Percentiles rank a stretch among this genome's conserved stretches.
These are phyloP conservation scores for Pythium diclinum DNA, from an alignment of 352 stramenopile species.

Conservation along the genomic window DNA sequence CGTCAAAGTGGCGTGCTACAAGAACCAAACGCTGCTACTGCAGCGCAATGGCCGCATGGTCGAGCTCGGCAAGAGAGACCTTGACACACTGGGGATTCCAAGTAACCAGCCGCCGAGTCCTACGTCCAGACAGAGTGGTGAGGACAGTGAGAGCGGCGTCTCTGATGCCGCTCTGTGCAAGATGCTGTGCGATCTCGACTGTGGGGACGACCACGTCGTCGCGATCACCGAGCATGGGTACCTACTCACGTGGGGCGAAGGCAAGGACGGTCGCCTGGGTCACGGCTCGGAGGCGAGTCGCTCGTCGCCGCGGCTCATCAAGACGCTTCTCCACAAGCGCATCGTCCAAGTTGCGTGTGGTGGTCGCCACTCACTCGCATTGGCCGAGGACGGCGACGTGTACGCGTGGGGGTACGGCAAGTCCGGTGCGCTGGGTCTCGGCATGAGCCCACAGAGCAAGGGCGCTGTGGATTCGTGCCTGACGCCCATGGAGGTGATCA, in stretches of 20 bases:
- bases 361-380: conserved; percentile 50
- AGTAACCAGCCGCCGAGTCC: background rate
- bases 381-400: conserved; percentile 60
- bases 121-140: conserved; percentile 6
- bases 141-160: conserved; percentile 16
- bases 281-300: conserved; percentile 17
- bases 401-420: conserved; percentile 62
- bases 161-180: conserved; percentile 40
- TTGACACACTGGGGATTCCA: background rate
- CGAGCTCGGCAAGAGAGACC: conserved; percentile 31
- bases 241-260: conserved; percentile 73
- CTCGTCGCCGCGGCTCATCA: conserved; percentile 28
- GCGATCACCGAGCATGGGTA: conserved; percentile 74
- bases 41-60: conserved; percentile 44
- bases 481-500: conserved; percentile 51
- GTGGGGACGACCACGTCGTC: conserved; percentile 52
- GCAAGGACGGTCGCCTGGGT: conserved; percentile 35
- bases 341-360: conserved; percentile 63
- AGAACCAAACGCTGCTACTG: conserved; percentile 42
- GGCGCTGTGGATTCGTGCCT: conserved; percentile 21
- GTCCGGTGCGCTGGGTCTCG: conserved; percentile 56
- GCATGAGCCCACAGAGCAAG: conserved; percentile 30
- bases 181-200: conserved; percentile 60
- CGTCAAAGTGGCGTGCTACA: conserved; percentile 39
- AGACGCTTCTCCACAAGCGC: conserved; percentile 54